These are phyloP conservation scores for Sporobolomyces pararoseus DNA, from an alignment of 768 basidiomycete species.

Conservation along the genomic window DNA sequence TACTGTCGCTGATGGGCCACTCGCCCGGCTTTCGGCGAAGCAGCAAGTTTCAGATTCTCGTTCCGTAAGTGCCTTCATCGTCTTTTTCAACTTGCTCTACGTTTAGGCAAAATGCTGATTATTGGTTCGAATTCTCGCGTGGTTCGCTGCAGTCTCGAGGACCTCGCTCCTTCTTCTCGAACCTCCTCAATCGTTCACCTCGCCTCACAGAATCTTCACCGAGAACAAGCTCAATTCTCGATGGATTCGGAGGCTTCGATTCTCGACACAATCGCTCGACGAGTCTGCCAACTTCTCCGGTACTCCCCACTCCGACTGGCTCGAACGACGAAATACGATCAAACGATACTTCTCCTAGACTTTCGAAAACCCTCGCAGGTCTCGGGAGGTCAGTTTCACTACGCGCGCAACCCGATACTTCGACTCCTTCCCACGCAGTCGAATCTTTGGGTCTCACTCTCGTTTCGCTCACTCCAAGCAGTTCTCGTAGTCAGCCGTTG, in stretches of 20 bases:
- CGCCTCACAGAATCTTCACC: neutral
- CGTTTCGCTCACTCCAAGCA: constrained; percentile 28
- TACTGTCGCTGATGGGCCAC: constrained; percentile 15
- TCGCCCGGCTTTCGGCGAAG: constrained; percentile 13
- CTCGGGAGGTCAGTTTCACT: constrained; percentile 7
- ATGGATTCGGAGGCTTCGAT: neutral
- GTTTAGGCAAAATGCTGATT: too few species aligned
- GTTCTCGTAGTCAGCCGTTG: constrained; percentile 38
- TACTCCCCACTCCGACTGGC: neutral
- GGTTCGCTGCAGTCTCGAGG: too few species aligned
- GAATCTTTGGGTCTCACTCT: constrained; percentile 24
- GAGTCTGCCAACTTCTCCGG: neutral
- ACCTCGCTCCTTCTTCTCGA: constrained; percentile 24
- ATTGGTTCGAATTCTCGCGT: too few species aligned
- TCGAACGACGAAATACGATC: neutral
- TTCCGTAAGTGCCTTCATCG: neutral
- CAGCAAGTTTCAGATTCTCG: neutral
- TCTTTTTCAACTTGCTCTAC: neutral
- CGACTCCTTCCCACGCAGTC: constrained; percentile 3
- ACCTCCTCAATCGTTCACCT: constrained; percentile 25
- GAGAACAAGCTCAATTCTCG: neutral
- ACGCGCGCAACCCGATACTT: too few species aligned
- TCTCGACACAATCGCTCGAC: neutral
- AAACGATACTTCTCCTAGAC: neutral
- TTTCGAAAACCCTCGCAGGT: neutral